These are phyloP conservation scores for Schizophyllum commune DNA, from an alignment of 1,284 basidiomycete species.

Conservation along the genomic window DNA sequence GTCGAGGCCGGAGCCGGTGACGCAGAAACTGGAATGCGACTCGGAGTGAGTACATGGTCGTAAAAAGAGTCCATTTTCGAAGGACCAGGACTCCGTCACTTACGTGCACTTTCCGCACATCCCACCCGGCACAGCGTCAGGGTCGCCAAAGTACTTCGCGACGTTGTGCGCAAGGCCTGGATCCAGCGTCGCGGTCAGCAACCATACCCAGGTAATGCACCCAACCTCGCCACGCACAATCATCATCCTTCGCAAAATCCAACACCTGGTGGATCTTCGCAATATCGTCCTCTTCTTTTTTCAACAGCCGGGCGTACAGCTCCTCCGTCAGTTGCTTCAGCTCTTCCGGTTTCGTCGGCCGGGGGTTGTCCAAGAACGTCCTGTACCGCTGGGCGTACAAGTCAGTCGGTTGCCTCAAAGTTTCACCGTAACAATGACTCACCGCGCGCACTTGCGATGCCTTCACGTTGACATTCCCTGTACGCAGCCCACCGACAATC, in stretches of 20 bases:
- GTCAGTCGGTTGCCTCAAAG: background rate
- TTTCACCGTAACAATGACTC: slow-evolving; percentile 8
- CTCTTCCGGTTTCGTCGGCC: slow-evolving; percentile 27
- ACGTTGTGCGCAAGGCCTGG: slow-evolving; percentile 39
- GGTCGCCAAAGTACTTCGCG: slow-evolving; percentile 39
- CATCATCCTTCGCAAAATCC: slow-evolving; percentile 34
- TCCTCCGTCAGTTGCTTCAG: slow-evolving; percentile 28
- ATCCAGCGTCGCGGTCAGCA: background rate
- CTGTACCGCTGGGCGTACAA: slow-evolving; percentile 26
- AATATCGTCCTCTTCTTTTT: slow-evolving; percentile 35
- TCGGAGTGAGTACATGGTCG: too few species aligned
- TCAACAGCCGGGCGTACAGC: slow-evolving; percentile 32
- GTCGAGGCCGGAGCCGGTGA: slow-evolving; percentile 27
- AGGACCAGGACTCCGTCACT: too few species aligned
- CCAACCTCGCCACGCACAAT: slow-evolving; percentile 27
- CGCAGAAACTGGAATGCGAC: slow-evolving; percentile 24
- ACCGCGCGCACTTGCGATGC: slow-evolving; percentile 36
- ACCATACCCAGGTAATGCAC: background rate
- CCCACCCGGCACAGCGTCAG: slow-evolving; percentile 31
- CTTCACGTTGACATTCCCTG: slow-evolving; percentile 28
- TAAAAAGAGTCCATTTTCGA: too few species aligned
- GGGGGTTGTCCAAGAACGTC: slow-evolving; percentile 23
- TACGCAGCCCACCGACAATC: too few species aligned
- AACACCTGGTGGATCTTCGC: slow-evolving; percentile 34
- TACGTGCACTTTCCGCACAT: slow-evolving; percentile 35